Base-by-base conservation (phyloP, 805 yeast genomes). In the Wickerhamiella azymoides region DNA sequence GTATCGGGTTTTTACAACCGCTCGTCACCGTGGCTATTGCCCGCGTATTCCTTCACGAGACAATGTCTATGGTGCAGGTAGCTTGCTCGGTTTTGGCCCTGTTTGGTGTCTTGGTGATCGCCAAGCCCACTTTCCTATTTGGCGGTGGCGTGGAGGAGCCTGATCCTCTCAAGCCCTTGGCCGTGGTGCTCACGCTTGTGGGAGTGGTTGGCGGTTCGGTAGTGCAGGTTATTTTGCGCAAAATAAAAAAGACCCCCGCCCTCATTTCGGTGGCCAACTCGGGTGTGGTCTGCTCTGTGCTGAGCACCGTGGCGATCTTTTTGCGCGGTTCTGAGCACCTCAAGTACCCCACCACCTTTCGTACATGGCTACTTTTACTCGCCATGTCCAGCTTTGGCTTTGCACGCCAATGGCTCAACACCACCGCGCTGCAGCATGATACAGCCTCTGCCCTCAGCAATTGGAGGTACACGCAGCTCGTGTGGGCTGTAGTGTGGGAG, bases 361-460 rank as follows among this genome's bases (percentile, higher is more conserved):
- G 32, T 16, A 18, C 44, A 59, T 83, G 94, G 92, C 51, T 64
- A 2, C 63, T 82, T 18, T 71, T 86, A 50, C 45, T 64, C 1
- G 58, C 71, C 17, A 70, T 84, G 49, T 94, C 94, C 2, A 50
- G 80, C 2, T 70, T 82, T 45, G 96, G 96, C 0, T 88, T 86
- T 61, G 63, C 77, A 49, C 82, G 80, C 78, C 96, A 86, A 60
- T 79, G 77, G 56, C 65, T 79, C 30, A 62, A 82, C 39, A 83
- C 96, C 0, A 76, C 84, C 10, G 96, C 95, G 1, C 72, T 86
- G 42, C 94, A 84, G 59, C 67, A 83, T 46, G 94, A 83, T 50
- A 71, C 69, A 49, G 93, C 95, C 0, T 76, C 84, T 3, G 71
- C 82, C 47, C 84, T 86, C 0, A 70, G 88, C 9, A 70, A 83